Percentiles rank a stretch among this genome's conserved stretches.
Conservation (phyloP, 495 filamentous ascomycete species). For the Penicillium pancosmium region DNA sequence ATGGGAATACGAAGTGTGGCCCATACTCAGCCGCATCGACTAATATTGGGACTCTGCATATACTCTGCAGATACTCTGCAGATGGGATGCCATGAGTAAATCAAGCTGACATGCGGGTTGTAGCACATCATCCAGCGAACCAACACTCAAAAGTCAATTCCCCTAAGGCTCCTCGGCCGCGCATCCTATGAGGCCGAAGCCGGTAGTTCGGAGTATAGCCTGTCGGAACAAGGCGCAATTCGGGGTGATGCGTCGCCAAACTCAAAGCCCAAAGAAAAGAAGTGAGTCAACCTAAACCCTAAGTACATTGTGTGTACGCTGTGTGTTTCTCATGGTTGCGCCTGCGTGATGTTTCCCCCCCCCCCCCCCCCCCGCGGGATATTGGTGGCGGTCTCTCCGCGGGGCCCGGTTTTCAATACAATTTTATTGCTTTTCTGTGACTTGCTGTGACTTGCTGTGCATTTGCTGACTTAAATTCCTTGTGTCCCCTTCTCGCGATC, state of each 20-base stretch:
- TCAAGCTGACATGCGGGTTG: neutral
- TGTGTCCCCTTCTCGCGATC: neutral
- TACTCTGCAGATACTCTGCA: neutral
- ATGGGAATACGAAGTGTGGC: constrained; percentile 15
- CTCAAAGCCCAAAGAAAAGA: constrained; percentile 66
- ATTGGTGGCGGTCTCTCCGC: no score
- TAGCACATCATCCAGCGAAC: constrained; percentile 83
- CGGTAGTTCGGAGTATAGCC: constrained; percentile 50
- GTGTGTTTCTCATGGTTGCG: neutral
- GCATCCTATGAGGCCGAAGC: constrained; percentile 56
- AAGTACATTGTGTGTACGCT: neutral
- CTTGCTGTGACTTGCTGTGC: no score
- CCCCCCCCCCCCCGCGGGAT: neutral
- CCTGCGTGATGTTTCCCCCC: neutral
- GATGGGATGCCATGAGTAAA: neutral
- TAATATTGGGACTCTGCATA: neutral
- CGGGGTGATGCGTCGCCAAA: constrained; percentile 45
- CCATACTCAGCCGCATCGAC: neutral
- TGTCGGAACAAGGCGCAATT: constrained; percentile 37
- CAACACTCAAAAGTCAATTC: constrained; percentile 71
- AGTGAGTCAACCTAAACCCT: constrained; percentile 48
- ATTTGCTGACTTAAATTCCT: neutral
- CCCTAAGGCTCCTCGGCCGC: constrained; percentile 64
- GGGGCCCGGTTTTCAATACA: no score
- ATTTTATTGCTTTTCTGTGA: no score